Evolutionary conservation across 2,329 filamentous ascomycete genomes (phyloP).

Genomic region (Fusarium guadeloupense): DNA sequence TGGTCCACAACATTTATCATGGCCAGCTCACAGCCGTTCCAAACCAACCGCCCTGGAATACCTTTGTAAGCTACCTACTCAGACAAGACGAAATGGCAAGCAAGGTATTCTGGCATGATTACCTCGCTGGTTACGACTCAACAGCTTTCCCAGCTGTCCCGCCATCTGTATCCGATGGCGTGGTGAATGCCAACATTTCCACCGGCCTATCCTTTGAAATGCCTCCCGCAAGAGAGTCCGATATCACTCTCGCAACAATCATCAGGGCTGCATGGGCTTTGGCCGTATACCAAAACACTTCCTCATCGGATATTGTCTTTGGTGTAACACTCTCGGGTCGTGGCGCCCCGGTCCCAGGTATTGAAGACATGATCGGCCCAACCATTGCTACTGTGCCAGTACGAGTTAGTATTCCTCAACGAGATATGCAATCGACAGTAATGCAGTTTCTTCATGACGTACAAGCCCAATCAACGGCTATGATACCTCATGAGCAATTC

Average conservation of each 20-base stretch:
- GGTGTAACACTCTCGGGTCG: constrained; percentile 41
- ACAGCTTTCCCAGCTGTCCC: constrained; percentile 1
- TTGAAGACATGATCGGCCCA: constrained; percentile 41
- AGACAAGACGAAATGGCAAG: neutral
- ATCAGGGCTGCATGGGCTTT: constrained; percentile 23
- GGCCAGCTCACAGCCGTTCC: neutral
- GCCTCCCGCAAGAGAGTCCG: neutral
- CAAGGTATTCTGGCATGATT: neutral
- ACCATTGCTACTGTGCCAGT: constrained; percentile 43
- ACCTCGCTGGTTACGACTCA: neutral
- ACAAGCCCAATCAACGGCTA: constrained; percentile 20
- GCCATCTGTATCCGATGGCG: neutral
- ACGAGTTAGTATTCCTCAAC: constrained; percentile 20
- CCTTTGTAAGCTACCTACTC: constrained; percentile 3
- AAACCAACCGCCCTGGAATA: neutral
- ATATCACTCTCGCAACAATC: constrained; percentile 8
- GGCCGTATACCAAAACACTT: constrained; percentile 8
- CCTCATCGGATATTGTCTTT: constrained; percentile 44
- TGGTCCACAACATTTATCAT: constrained; percentile 7
- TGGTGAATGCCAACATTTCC: neutral
- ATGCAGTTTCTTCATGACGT: constrained; percentile 53
- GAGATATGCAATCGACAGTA: neutral
- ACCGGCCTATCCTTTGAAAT: constrained; percentile 2
- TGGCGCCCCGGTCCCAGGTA: constrained; percentile 32
- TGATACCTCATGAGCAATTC: constrained; percentile 26